Base-by-base conservation (phyloP, 495 filamentous ascomycete species). In the Xylaria longipes region DNA sequence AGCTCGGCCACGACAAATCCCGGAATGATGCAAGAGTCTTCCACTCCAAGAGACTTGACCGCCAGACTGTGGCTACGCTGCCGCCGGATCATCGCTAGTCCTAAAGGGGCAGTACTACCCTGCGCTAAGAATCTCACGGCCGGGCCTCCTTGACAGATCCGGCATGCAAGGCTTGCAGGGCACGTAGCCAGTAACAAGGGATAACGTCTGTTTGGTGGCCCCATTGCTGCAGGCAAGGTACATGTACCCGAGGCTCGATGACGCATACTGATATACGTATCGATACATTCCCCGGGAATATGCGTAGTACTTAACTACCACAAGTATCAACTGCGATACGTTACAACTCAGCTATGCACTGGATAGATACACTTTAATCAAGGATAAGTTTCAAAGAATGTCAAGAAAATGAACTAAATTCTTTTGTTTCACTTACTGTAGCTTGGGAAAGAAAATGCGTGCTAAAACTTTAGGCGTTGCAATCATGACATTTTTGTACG, bases 1-100 rank as follows among this genome's bases (percentile, higher is more conserved):
- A 71, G 69, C 61, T 71, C 69, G 69, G 69, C 73, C 76, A 74
- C 71, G 71, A 69, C 62, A 75, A 72, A 71, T 71, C 66, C 65
- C 66, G 71, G 75, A 39, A 71, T 64, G 69, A 71, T 65, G 62
- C 69, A 71, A 65, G 62, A 71, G 41, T 66, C 50, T 60, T 71
- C 50, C 41, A 1, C 46, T 39, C 12, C 22, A 56, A 45, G 22
- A 45, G 25, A 65, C 62, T 45, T 71, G 69, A 71, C 69, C 69
- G 69, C 69, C 39, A 71, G 35, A 71, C 62, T 48, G n/a, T 33
- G 50, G 68, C 31, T 37, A 58, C 57, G 33, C 31, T 22, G 22
- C 7, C 33, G 3, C 9, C 31, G 3, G 37, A 63, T 7, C 33
- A 27, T 9, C 12, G 60, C 60, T 78, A 78, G 74, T 69, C 77